Base-by-base conservation (phyloP, 169 alveolate species). In the Plasmodium coatneyi region DNA sequence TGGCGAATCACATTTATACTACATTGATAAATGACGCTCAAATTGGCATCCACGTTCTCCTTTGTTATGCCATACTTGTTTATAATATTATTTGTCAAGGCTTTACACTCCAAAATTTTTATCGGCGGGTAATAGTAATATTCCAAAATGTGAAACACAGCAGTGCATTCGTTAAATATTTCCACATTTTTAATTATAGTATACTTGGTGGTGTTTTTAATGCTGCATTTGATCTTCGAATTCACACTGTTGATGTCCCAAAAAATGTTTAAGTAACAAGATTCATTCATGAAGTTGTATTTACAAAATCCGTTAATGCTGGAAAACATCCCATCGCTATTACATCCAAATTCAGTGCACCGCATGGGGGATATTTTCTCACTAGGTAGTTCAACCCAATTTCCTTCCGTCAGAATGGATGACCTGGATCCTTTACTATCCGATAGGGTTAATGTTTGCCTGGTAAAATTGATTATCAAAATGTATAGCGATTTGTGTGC, bases 331-430 rank as follows among this genome's bases (percentile, higher is more conserved):
- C 97, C 97, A 81, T 79, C 94, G 79, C 96, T 94, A n/a, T 95
- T 95, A 72, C 96, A 93, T 9, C 98, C 98, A 81, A 97, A 97
- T 80, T 96, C 98, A 19, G 97, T 93, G 16, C 96, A 96, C 41
- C 98, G 93, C 34, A 96, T 74, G 9, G 97, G 94, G 41, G 97
- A 95, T 0, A 97, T 96, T 83, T 97, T 96, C 82, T 97, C 98
- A 87, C 90, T 74, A 0, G 98, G 98, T 54, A 95, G 95, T 94
- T 97, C 98, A 7, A 95, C 96, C 97, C 97, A 96, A 52, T 92
- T 92, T 14, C 97, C 97, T 19, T 96, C 97, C 32, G 92, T 96
- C 70, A 93, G 70, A 16, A 84, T 43, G 10, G 95, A 92, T 39
- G 94, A 93, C 16, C 82, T 95, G n/a, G 81, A 80, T 25, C 84